These are phyloP conservation scores for Solanum hybrid DNA, from an alignment of 305 asterid genomes.

Conservation along the genomic window DNA sequence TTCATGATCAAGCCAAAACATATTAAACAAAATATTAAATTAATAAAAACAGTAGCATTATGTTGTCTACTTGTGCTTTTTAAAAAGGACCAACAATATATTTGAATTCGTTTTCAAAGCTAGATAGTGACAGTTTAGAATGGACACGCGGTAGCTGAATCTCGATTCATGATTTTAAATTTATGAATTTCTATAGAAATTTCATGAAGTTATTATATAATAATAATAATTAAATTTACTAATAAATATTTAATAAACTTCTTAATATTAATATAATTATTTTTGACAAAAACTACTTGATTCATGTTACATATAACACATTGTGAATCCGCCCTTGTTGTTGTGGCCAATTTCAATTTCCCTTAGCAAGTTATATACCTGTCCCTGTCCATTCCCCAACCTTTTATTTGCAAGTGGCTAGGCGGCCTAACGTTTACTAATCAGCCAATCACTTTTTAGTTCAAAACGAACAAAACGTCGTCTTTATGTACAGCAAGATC, in stretches of 20 bases:
- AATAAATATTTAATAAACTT: background rate
- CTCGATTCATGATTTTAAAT: background rate
- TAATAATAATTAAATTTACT: background rate
- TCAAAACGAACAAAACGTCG: background rate
- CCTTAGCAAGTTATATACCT: background rate
- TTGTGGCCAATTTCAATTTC: background rate
- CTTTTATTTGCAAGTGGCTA: background rate
- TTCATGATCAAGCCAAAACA: conserved; percentile 30
- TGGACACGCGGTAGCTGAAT: background rate
- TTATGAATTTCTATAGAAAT: background rate
- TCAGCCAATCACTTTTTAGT: background rate
- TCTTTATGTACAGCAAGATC: background rate
- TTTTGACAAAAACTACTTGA: background rate
- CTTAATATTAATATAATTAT: background rate
- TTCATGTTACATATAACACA: background rate
- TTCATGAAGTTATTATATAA: background rate
- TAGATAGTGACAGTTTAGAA: conserved; percentile 18
- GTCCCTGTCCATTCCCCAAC: background rate
- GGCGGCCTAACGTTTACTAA: background rate
- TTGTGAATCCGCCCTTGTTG: background rate
- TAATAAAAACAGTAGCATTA: conserved; percentile 19
- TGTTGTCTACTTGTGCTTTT: conserved; percentile 43
- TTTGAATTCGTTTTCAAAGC: conserved; percentile 13
- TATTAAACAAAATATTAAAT: background rate
- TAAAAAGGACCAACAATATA: conserved; percentile 17